phyloP scores from a whole-genome alignment of 345 rosid genomes.

The Camelina hispida region DNA sequence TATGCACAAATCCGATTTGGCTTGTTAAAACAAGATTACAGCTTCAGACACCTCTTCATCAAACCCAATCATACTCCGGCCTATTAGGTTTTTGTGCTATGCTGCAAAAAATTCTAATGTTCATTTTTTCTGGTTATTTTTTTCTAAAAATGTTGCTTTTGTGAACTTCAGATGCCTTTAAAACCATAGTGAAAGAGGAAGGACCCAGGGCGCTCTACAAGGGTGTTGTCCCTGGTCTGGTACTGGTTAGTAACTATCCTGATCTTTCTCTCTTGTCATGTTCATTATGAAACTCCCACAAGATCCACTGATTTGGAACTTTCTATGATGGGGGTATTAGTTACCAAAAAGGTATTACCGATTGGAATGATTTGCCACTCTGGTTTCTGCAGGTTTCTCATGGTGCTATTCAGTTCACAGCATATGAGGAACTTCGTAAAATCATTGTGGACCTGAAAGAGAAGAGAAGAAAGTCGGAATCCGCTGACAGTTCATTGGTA shows the following conservation, averaged over 20 bases:
- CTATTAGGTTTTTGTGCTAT: slow-evolving; percentile 61
- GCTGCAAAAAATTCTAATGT: background rate
- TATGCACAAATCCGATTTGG: slow-evolving; percentile 96
- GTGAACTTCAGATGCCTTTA: slow-evolving; percentile 70
- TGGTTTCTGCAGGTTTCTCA: slow-evolving; percentile 86
- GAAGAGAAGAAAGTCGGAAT: slow-evolving; percentile 44
- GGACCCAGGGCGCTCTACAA: slow-evolving; percentile 87
- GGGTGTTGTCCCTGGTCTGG: slow-evolving; percentile 82
- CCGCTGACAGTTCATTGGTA: slow-evolving; percentile 63
- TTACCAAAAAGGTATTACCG: background rate
- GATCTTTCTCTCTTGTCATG: background rate
- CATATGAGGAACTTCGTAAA: slow-evolving; percentile 90
- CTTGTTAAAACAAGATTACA: slow-evolving; percentile 94
- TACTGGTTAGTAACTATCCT: slow-evolving; percentile 59
- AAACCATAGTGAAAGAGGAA: slow-evolving; percentile 91
- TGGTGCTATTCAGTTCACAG: slow-evolving; percentile 91
- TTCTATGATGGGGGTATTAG: background rate
- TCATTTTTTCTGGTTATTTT: background rate
- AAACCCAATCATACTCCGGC: slow-evolving; percentile 74
- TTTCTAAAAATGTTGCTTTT: slow-evolving; percentile 20
- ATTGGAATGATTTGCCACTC: slow-evolving; percentile 5
- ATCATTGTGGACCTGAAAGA: slow-evolving; percentile 55
- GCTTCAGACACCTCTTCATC: slow-evolving; percentile 91
- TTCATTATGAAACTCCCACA: slow-evolving; percentile 9
- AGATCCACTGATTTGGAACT: background rate